Base-by-base conservation (phyloP, 305 asterid genomes). In the Striga hermonthica region DNA sequence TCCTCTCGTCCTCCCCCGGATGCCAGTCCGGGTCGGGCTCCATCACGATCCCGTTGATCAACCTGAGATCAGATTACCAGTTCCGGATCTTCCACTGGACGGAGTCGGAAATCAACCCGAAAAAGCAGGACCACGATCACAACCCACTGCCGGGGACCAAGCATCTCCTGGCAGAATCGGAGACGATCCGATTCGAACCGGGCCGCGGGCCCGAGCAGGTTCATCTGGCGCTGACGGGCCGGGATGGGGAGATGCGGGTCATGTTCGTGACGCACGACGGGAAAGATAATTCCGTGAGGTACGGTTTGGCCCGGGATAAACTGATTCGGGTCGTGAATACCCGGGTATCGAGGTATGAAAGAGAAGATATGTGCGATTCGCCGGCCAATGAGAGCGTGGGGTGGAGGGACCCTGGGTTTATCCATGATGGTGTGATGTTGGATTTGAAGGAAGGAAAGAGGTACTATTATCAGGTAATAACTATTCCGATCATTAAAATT, bases 361-460 rank as follows among this genome's bases (percentile, higher is more conserved):
- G 83, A 74, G 96, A 88, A 72, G 92, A 90, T 67, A 79, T 93
- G 88, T 93, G 99, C 67, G 91, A 88, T 74, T 64, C 84, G 52
- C 97, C 97, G 3, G 99, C 99, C 8, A 93, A 90, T 66, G 65
- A 79, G 68, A 82, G 83, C 68, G 22, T 84, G 52, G 99, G 99
- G n/a, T 93, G 99, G 97, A 90, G 99, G 70, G 99, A 93, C 72
- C 95, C 97, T 44, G 99, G 99, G 58, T 90, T 74, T 74, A 82
- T 92, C 71, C 97, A 90, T 63, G 96, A 86, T 73, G 98, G 94
- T 0, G 83, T 90, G 48, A 83, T 90, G 94, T 45, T 69, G 44
- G 77, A 71, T 71, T 75, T 92, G 81, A 55, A 75, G 60, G 78
- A 74, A 57, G 96, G 95, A 7, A 84, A 82, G 80, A 83, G 77